Conservation (phyloP, 208 protist genomes). For the Acanthamoeba castellanii region DNA sequence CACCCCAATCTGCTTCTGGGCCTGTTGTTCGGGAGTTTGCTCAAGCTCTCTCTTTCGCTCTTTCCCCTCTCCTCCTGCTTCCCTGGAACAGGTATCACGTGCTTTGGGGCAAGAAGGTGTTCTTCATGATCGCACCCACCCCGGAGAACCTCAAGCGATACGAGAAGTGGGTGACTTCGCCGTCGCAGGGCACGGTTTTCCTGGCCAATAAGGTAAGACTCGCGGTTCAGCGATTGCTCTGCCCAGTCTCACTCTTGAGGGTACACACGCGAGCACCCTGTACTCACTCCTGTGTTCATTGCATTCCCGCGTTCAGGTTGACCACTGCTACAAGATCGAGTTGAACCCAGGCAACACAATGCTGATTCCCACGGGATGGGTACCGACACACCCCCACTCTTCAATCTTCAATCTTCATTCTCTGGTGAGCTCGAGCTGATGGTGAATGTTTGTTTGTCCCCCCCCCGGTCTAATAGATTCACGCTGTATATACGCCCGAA, state of each 20-base stretch:
- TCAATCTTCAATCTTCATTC: background rate
- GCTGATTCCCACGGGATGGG: constrained; percentile 70
- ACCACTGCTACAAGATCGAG: constrained; percentile 52
- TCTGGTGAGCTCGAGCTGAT: background rate
- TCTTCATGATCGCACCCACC: constrained; percentile 76
- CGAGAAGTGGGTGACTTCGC: constrained; percentile 75
- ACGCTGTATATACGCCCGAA: constrained; percentile 83
- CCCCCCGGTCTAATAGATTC: constrained; percentile 68
- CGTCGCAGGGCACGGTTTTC: constrained; percentile 46
- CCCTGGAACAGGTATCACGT: constrained; percentile 82
- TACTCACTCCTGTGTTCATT: too few species aligned
- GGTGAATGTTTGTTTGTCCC: background rate
- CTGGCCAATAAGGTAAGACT: constrained; percentile 3
- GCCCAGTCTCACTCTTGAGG: background rate
- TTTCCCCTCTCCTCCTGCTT: background rate
- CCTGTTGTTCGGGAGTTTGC: background rate
- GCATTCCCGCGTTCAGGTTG: background rate
- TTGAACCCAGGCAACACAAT: constrained; percentile 77
- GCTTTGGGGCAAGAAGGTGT: constrained; percentile 81
- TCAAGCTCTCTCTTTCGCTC: background rate
- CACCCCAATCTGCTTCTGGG: background rate
- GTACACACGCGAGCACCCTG: too few species aligned
- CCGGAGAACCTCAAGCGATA: constrained; percentile 54
- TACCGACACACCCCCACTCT: background rate
- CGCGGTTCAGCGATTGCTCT: too few species aligned